These are phyloP conservation scores for Anisodus acutangulus DNA, from an alignment of 257 asterid genomes.

Conservation along the genomic window DNA sequence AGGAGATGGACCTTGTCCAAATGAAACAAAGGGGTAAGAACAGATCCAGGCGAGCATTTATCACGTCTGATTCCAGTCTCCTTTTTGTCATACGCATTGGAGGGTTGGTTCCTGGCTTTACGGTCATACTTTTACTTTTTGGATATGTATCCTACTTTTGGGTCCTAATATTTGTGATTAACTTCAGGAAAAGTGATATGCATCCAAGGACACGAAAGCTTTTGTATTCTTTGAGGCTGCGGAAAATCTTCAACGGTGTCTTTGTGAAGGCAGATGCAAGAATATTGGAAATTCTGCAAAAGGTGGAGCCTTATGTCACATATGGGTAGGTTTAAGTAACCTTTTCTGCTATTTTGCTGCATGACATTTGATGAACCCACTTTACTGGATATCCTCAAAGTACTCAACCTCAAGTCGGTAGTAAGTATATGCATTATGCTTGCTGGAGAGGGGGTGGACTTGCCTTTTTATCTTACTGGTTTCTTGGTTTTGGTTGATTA, in stretches of 20 bases:
- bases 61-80: slow-evolving; percentile 57
- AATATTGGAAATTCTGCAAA: slow-evolving; percentile 61
- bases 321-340: slow-evolving; percentile 69
- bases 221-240: slow-evolving; percentile 71
- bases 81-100: slow-evolving; percentile 79
- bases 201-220: slow-evolving; percentile 69
- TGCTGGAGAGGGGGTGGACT: background rate
- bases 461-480: background rate
- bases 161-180: background rate
- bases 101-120: slow-evolving; percentile 58
- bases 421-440: background rate
- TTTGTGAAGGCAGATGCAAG: slow-evolving; percentile 72
- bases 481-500: background rate
- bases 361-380: background rate
- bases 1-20: slow-evolving; percentile 85
- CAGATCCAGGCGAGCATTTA: slow-evolving; percentile 39
- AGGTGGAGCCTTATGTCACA: slow-evolving; percentile 89
- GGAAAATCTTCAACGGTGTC: slow-evolving; percentile 72
- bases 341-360: slow-evolving; percentile 14
- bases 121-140: background rate
- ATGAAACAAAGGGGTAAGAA: slow-evolving; percentile 81
- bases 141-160: background rate
- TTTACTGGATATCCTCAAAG: background rate
- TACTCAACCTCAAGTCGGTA: background rate
- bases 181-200: slow-evolving; percentile 80